These are phyloP conservation scores for Carex cristatella DNA, from an alignment of 176 grass and related monocot species.

Conservation along the genomic window DNA sequence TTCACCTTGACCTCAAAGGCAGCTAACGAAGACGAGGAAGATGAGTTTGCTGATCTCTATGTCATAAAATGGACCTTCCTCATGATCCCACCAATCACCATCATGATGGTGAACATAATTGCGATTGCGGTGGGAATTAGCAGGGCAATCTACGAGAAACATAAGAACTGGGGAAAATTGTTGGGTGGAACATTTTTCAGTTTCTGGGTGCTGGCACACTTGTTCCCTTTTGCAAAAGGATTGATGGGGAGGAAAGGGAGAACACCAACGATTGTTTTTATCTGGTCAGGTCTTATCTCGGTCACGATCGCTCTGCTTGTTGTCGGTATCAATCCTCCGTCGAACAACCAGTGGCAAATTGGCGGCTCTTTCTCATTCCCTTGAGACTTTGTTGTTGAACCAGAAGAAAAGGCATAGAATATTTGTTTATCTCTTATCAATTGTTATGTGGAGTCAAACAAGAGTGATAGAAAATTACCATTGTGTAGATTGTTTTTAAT, in stretches of 20 bases:
- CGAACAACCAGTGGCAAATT: constrained; percentile 8
- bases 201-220: constrained; percentile 20
- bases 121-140: neutral
- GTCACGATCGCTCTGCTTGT: constrained; percentile 15
- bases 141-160: neutral
- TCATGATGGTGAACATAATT: constrained; percentile 27
- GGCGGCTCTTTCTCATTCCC: constrained; percentile 12
- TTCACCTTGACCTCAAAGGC: constrained; percentile 23
- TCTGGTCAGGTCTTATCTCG: constrained; percentile 24
- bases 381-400: neutral
- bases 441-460: neutral
- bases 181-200: constrained; percentile 20
- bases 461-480: neutral
- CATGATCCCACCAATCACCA: constrained; percentile 22
- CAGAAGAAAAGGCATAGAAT: neutral
- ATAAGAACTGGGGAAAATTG: constrained; percentile 21
- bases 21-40: neutral
- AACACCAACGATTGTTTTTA: constrained; percentile 17
- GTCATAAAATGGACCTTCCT: constrained; percentile 25
- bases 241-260: constrained; percentile 23
- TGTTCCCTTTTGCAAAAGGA: constrained; percentile 21
- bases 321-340: constrained; percentile 6
- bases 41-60: constrained; percentile 21
- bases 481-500: neutral
- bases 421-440: neutral